Conservation (phyloP, 2,329 filamentous ascomycete genomes). For the Chaetomium olivaceum region DNA sequence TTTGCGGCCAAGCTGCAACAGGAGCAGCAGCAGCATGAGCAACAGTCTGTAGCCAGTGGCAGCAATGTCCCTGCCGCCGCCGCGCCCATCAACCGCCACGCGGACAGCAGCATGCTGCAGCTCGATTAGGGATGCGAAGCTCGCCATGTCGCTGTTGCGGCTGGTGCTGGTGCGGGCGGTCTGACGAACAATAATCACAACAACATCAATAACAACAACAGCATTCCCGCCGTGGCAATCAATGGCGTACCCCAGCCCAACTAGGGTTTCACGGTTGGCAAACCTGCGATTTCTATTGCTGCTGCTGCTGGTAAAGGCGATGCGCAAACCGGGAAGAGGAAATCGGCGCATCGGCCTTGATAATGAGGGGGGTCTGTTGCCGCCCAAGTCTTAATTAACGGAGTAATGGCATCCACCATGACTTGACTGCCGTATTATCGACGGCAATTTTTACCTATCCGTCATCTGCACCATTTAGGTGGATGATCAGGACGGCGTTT, state of each 20-base stretch:
- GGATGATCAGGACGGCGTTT: conserved; percentile 3
- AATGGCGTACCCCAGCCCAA: neutral
- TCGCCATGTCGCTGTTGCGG: neutral
- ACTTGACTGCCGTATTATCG: neutral
- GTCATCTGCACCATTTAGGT: neutral
- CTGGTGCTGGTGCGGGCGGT: neutral
- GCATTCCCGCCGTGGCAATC: neutral
- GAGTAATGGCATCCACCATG: neutral
- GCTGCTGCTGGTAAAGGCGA: neutral
- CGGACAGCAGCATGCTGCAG: conserved; percentile 12
- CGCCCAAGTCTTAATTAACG: neutral
- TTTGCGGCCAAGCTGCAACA: neutral
- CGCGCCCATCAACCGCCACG: neutral
- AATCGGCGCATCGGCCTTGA: conserved; percentile 5
- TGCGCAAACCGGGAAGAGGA: neutral
- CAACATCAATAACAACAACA: neutral
- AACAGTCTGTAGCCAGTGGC: neutral
- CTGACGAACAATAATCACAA: neutral
- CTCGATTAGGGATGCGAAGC: conserved; percentile 22
- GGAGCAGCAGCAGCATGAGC: neutral
- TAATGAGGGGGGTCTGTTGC: neutral
- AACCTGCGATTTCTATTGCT: too few species aligned
- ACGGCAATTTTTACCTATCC: neutral
- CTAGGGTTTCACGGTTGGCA: neutral
- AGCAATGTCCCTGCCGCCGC: neutral